These are phyloP conservation scores for Coemansia sp. DNA, from an alignment of 192 early-diverging fungal species.

Conservation along the genomic window DNA sequence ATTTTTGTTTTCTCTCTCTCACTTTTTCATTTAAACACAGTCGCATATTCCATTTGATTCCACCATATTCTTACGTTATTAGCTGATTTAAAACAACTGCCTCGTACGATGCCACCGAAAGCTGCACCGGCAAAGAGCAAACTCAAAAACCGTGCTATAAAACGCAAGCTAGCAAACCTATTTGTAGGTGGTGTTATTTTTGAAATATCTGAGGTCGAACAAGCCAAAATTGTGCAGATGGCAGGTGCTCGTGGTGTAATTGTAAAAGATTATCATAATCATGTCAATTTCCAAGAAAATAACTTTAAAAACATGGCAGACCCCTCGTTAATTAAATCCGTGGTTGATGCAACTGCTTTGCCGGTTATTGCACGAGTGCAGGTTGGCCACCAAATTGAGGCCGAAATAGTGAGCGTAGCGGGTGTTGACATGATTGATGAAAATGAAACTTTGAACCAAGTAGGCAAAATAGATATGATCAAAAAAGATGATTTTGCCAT, in stretches of 20 bases:
- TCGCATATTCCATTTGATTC: no score
- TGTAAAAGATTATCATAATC: no score
- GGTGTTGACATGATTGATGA: slow-evolving; percentile 3
- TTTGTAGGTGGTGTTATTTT: background rate
- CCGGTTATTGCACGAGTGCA: slow-evolving; percentile 1
- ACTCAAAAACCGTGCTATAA: background rate
- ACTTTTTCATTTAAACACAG: no score
- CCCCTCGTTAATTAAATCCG: background rate
- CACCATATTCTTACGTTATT: no score
- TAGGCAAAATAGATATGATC: background rate
- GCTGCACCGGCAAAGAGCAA: no score
- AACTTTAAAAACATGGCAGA: background rate
- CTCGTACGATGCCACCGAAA: no score
- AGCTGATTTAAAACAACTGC: no score
- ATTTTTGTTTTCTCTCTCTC: no score
- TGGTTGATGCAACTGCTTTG: background rate
- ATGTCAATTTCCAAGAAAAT: no score
- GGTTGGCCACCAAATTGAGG: background rate
- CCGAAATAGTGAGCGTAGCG: background rate
- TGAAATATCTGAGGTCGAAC: background rate
- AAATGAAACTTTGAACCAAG: background rate
- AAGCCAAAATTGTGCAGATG: background rate
- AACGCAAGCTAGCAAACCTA: background rate
- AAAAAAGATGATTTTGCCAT: background rate
- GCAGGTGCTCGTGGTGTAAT: background rate